phyloP scores from a whole-genome alignment of 1,284 basidiomycete genomes.

The Puccinia triticina region DNA sequence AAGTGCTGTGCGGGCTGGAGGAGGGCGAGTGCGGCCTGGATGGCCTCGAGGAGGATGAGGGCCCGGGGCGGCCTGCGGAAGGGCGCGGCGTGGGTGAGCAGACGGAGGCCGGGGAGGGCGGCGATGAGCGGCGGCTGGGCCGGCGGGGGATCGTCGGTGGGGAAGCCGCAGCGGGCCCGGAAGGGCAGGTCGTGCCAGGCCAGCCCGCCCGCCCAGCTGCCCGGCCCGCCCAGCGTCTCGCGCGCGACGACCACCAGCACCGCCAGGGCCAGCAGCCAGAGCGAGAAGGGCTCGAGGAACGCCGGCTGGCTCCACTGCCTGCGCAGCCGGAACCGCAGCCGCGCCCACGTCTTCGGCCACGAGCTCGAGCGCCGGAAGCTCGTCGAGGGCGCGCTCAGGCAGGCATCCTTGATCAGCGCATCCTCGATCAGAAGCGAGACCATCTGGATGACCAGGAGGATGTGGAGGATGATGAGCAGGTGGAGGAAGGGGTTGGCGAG shows the following conservation, averaged over 20 bases:
- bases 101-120: not conserved
- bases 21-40: conserved; percentile 6
- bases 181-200: conserved; percentile 48
- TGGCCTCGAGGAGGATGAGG: conserved; percentile 34
- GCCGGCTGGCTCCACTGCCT: conserved; percentile 47
- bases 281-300: conserved; percentile 37
- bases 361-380: conserved; percentile 26
- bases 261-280: conserved; percentile 27
- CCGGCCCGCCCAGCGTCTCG: conserved; percentile 25
- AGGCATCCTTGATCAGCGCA: conserved; percentile 49
- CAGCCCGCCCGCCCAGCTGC: not conserved
- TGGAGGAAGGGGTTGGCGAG: conserved; percentile 43
- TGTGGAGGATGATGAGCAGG: conserved; percentile 44
- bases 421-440: conserved; percentile 46
- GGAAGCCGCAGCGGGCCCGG: not conserved
- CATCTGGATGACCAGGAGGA: conserved; percentile 38
- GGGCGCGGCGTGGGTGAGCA: conserved; percentile 28
- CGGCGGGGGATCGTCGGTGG: not conserved
- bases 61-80: conserved; percentile 38
- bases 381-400: not conserved
- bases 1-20: conserved; percentile 48
- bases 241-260: not conserved
- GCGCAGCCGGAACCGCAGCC: conserved; percentile 29
- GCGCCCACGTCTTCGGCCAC: conserved; percentile 43
- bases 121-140: not conserved